phyloP scores from a whole-genome alignment of 331 rosid species.

The Acacia pycnantha region DNA sequence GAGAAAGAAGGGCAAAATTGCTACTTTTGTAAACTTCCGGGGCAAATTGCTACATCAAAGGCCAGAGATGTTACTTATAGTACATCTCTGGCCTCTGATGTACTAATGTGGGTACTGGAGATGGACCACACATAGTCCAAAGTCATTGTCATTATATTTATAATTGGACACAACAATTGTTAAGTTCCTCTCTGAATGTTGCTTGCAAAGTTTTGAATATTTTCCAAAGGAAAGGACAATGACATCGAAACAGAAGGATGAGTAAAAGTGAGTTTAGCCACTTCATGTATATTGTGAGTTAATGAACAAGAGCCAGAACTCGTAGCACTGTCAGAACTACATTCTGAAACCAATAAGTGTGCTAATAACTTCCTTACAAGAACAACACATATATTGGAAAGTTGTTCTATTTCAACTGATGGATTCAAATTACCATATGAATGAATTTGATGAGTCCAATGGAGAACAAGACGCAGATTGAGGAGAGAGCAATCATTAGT shows the following conservation, averaged over 20 bases:
- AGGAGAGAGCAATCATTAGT: conserved; percentile 36
- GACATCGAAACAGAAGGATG: conserved; percentile 65
- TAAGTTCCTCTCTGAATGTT: conserved; percentile 41
- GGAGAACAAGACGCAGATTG: conserved; percentile 62
- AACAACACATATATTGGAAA: conserved; percentile 55
- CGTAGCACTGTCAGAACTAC: conserved; percentile 33
- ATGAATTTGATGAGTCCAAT: conserved; percentile 66
- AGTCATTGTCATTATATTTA: conserved; percentile 56
- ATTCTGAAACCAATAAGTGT: conserved; percentile 43
- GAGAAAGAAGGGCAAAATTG: too few species aligned
- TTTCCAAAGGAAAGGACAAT: conserved; percentile 52
- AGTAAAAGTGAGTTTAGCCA: conserved; percentile 53
- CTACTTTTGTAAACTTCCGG: too few species aligned
- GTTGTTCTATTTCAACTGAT: conserved; percentile 44
- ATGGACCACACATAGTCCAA: conserved; percentile 54
- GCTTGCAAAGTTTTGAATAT: conserved; percentile 31
- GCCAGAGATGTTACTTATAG: too few species aligned
- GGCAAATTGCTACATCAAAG: too few species aligned
- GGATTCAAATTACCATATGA: conserved; percentile 45
- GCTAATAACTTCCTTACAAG: conserved; percentile 48
- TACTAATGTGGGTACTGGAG: conserved; percentile 36
- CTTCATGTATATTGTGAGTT: conserved; percentile 50
- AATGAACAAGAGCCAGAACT: conserved; percentile 36
- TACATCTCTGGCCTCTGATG: conserved; percentile 34
- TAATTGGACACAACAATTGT: conserved; percentile 45